These are phyloP conservation scores for Dichotomocladium elegans DNA, from an alignment of 371 early-diverging fungal species.

Conservation along the genomic window DNA sequence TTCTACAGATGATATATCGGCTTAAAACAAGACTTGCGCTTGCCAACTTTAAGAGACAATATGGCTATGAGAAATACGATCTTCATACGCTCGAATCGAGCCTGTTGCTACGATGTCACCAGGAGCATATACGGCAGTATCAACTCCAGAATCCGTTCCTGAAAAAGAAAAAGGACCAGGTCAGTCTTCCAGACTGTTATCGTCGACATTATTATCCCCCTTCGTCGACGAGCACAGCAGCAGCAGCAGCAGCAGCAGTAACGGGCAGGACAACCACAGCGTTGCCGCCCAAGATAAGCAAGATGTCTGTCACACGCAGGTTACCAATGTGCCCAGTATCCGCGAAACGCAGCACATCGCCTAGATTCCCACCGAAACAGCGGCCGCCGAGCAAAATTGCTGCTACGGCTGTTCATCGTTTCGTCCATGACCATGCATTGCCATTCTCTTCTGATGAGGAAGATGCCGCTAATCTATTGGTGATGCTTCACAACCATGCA, in stretches of 20 bases:
- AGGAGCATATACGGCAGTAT: conserved; percentile 1
- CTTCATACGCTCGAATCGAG: conserved; percentile 24
- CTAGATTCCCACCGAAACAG: conserved; percentile 1
- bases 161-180: conserved; percentile 1
- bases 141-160: too few relatives aligned
- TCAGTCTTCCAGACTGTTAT: conserved; percentile 8
- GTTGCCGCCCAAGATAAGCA: background rate
- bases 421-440: background rate
- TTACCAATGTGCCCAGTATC: conserved; percentile 19
- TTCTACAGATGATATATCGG: conserved; percentile 24
- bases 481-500: conserved; percentile 35
- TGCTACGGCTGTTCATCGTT: conserved; percentile 5
- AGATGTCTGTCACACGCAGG: background rate
- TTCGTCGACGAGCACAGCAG: background rate
- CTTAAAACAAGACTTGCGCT: conserved; percentile 25
- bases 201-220: conserved; percentile 26
- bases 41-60: conserved; percentile 30
- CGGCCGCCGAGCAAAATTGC: background rate
- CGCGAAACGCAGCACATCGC: conserved; percentile 37
- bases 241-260: too few relatives aligned
- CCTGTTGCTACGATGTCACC: conserved; percentile 7
- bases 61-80: conserved; percentile 32
- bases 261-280: background rate
- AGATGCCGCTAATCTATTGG: conserved; percentile 38
- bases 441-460: conserved; percentile 27